Evolutionary conservation across 352 stramenopile genomes (phyloP), one percentile per base, ranked within the genome.

Genomic region (Phytophthora litchii): DNA sequence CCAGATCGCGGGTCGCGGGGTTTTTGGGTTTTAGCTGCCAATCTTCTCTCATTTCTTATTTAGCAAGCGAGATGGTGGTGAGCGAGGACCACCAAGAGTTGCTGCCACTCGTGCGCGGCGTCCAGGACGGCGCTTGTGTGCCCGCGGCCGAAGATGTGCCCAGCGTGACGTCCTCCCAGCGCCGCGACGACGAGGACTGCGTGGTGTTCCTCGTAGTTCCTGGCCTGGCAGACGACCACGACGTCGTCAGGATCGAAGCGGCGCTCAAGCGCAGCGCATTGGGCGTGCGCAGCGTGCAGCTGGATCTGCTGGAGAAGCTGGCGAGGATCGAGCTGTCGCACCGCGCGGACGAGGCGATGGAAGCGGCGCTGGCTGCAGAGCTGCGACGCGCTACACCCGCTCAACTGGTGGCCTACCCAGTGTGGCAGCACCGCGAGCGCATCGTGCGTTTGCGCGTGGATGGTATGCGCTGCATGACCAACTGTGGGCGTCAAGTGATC

Each of bases 401-500:
- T 2, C 55, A 75, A n/a, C 56, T 92, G 19, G 60, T 85, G 4
- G 85, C 81, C 20, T 94, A 91, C 49, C 85, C 85, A 1, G 83
- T 94, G 59, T 94, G 85, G 85, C 80, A 92, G 50, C 81, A 92
- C 50, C 76, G 81, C 53, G 83, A 94, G 41, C 85, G 85, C 47
- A 87, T 92, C 35, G 83, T 94, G 46, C 77, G 69, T 35, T 69
- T 94, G 23, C 68, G 68, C 23, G 80, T 96, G 41, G 75, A 92
- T 12, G 88, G 88, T 16, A 95, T 96, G 86, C 82, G 85, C 44
- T 96, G 88, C 63, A 93, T 94, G 81, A 93, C 76, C 20, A 95
- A 93, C 64, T 96, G 88, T 50, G 88, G 86, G 7, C 67, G 55
- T 10, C 86, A 89, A 38, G 86, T 96, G 31, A 88, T 94, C 57